Base-by-base conservation (phyloP, 2,329 filamentous ascomycete genomes). In the Sporothrix pallida region DNA sequence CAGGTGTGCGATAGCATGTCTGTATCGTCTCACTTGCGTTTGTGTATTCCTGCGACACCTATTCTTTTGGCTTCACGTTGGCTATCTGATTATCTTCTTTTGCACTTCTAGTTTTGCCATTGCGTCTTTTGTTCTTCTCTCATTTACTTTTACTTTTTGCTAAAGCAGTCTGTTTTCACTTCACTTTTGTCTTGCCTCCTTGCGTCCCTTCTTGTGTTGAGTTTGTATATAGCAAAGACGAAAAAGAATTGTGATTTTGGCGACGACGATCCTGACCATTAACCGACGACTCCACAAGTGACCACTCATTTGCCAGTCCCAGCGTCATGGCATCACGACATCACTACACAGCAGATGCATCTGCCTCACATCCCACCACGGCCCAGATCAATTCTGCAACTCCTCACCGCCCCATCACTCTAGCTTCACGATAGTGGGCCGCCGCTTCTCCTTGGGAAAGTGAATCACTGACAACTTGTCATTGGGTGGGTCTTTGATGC, bases 141-240 rank as follows among this genome's bases (percentile, higher is more conserved):
- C 52, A 70, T 37, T 20, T 46, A 23, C 7, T 46, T 17, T 26
- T 67, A 9, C 26, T 67, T 26, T 26, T 17, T 12, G n/a, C 15
- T 5, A n/a, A 37, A 37, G 31, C 31, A 37, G 31, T 37, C 31
- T 37, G 62, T 67, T 20, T 17, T 20, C 37, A 20, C 15, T 23
- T 44, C 26, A 37, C 50, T 10, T 26, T 48, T 44, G 42, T 7
- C 20, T 67, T 20, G n/a, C 12, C 23, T 23, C 17, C 15, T 9
- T 58, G 9, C 37, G 9, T 42, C 50, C 68, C 10, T 70, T 58
- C 5, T 20, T 46, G 62, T 42, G 52, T 31, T 71, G 54, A 50
- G 70, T 62, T 52, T 71, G 70, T 71, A 63, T 52, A 71, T 71
- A 63, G 56, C 54, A 60, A 48, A 56, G 26, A 70, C 52, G n/a